Evolutionary conservation across 2,329 filamentous ascomycete species (phyloP), one percentile per base, ranked within the genome.

Genomic region (Fusarium humuli): DNA sequence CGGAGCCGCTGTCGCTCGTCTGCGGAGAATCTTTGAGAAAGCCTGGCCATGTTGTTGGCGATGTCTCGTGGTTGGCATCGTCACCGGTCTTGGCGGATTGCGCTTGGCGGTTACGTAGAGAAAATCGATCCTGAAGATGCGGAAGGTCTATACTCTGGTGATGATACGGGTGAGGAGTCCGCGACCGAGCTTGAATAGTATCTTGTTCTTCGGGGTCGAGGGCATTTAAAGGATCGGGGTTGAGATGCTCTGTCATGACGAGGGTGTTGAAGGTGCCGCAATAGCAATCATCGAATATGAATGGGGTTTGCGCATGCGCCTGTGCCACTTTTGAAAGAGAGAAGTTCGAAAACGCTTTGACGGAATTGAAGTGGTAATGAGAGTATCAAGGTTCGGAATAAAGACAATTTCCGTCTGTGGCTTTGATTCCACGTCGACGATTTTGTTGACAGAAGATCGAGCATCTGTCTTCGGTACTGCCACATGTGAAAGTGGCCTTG

Each of bases 1-100:
- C 95, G 20, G 94, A 97, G 25, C 95, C 95, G 78, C 94, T 97
- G 73, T 97, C 94, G 79, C 93, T 97, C 13, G 88, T 88, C 3
- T 89, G 86, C 2, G 86, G 84, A 7, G 87, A 88, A 54, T 87
- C 85, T 69, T 83, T 85, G 61, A 82, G 79, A 67, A 83, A 80
- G 46, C 75, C 71, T n/a, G 73, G 65, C 50, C 63, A 74, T n/a
- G 60, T 56, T 25, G 73, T 72, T 10, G 73, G 72, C 30, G 77
- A 76, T n/a, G 64, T 60, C 29, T 66, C 68, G 54, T 62, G 67
- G 57, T 63, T 57, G 58, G 66, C 71, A 63, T 67, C 61, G 68
- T 65, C 68, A 48, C 68, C 46, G 40, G 67, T 58, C 44, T 71
- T 62, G 48, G 61, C 50, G 20, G 67, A 27, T 45, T 65, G 67